These are phyloP conservation scores for Populus euphratica DNA, from an alignment of 345 rosid genomes.

Conservation along the genomic window DNA sequence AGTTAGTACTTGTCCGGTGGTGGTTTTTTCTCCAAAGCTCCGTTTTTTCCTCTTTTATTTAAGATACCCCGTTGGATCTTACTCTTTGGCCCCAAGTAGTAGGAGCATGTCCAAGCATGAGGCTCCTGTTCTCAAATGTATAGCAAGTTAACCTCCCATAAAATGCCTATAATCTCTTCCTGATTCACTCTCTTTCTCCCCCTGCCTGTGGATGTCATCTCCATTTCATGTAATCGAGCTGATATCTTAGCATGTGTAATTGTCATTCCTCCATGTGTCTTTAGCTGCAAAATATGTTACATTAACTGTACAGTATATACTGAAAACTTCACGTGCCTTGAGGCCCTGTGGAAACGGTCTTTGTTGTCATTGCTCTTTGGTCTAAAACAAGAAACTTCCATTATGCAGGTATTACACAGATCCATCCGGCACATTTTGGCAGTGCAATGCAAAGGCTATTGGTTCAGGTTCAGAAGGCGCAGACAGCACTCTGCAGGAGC, in stretches of 20 bases:
- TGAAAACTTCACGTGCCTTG: too few relatives aligned
- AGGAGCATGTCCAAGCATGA: neutral
- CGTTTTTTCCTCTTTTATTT: neutral
- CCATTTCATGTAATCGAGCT: neutral
- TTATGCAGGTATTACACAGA: conserved; percentile 79
- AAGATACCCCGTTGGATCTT: neutral
- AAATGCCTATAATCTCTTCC: neutral
- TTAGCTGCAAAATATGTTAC: neutral
- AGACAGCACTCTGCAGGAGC: conserved; percentile 94
- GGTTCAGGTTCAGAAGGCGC: conserved; percentile 99
- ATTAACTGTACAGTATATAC: neutral
- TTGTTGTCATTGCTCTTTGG: neutral
- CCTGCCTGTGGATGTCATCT: neutral
- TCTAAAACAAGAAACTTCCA: neutral
- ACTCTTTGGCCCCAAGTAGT: neutral
- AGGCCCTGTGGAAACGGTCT: too few relatives aligned
- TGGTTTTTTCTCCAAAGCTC: neutral
- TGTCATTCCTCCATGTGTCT: neutral
- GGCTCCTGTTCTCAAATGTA: neutral
- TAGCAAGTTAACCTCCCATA: neutral
- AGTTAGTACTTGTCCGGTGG: neutral
- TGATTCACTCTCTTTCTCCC: too few relatives aligned
- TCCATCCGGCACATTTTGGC: conserved; percentile 99
- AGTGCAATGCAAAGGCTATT: conserved; percentile 96
- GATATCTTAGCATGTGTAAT: neutral